phyloP scores from a whole-genome alignment of 257 asterid species.

The Catharanthus roseus region DNA sequence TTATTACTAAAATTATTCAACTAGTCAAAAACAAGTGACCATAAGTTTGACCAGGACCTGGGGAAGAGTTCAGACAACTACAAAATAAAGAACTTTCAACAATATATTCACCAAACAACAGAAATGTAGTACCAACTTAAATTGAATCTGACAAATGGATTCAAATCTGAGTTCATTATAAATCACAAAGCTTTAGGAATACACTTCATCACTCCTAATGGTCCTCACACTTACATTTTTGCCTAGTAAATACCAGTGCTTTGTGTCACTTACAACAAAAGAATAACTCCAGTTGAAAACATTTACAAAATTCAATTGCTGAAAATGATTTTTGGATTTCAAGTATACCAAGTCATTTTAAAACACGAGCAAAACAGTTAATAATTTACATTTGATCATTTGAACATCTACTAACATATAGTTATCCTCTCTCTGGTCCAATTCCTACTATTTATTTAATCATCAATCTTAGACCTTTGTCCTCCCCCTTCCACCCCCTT shows the following conservation, averaged over 20 bases:
- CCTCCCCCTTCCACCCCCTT: too few relatives aligned
- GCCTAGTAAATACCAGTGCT: neutral
- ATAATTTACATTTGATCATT: neutral
- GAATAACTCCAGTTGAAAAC: neutral
- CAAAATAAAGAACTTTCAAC: neutral
- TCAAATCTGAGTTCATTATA: neutral
- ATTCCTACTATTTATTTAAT: neutral
- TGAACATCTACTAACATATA: neutral
- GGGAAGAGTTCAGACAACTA: neutral
- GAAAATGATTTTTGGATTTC: too few relatives aligned
- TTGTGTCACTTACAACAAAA: neutral
- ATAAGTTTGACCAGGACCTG: neutral
- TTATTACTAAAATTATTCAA: neutral
- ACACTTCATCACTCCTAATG: too few relatives aligned
- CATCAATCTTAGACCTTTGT: neutral
- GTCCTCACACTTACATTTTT: neutral
- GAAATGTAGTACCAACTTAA: neutral
- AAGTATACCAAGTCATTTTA: too few relatives aligned
- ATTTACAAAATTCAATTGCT: neutral
- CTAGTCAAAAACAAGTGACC: neutral
- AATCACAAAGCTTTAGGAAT: neutral
- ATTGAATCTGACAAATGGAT: neutral
- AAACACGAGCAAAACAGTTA: neutral
- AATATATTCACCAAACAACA: neutral
- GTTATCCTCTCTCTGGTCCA: neutral